Evolutionary conservation across 2,329 filamentous ascomycete species (phyloP).

Genomic region (Arachnopeziza araneosa): DNA sequence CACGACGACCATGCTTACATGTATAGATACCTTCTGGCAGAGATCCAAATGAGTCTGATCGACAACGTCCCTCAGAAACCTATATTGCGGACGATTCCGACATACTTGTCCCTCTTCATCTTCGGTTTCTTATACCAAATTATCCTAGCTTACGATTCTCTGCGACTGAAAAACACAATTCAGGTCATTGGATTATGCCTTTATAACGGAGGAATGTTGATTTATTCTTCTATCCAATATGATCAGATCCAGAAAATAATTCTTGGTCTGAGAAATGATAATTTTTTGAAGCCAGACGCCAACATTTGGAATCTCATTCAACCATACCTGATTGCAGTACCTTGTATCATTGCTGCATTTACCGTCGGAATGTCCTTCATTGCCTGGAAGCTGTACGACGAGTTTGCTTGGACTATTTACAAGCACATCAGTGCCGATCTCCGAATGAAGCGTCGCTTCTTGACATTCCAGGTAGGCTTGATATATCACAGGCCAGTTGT

Average conservation of each 20-base stretch:
- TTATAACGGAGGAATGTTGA: conserved; percentile 84
- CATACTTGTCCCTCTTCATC: conserved; percentile 92
- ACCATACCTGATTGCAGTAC: conserved; percentile 79
- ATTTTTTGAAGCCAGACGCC: conserved; percentile 23
- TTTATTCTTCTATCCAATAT: conserved; percentile 90
- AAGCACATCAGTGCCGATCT: conserved; percentile 98
- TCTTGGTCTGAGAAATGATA: conserved; percentile 45
- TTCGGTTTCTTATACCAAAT: conserved; percentile 95
- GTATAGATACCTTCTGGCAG: conserved; percentile 74
- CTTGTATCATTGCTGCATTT: conserved; percentile 71
- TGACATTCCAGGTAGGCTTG: conserved; percentile 80
- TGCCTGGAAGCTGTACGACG: conserved; percentile 94
- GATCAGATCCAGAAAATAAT: conserved; percentile 82
- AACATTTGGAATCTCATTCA: conserved; percentile 64
- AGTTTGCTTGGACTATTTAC: conserved; percentile 99
- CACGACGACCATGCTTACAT: neutral
- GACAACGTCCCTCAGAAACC: conserved; percentile 45
- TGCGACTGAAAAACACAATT: conserved; percentile 95
- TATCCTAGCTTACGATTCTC: conserved; percentile 84
- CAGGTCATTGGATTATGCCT: conserved; percentile 93
- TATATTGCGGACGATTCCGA: conserved; percentile 73
- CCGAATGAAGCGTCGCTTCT: conserved; percentile 91
- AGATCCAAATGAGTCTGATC: conserved; percentile 64
- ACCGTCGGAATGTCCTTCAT: conserved; percentile 69
- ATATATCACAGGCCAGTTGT: neutral